phyloP scores from a whole-genome alignment of 768 basidiomycete species.

The Strobilomyces confusus region DNA sequence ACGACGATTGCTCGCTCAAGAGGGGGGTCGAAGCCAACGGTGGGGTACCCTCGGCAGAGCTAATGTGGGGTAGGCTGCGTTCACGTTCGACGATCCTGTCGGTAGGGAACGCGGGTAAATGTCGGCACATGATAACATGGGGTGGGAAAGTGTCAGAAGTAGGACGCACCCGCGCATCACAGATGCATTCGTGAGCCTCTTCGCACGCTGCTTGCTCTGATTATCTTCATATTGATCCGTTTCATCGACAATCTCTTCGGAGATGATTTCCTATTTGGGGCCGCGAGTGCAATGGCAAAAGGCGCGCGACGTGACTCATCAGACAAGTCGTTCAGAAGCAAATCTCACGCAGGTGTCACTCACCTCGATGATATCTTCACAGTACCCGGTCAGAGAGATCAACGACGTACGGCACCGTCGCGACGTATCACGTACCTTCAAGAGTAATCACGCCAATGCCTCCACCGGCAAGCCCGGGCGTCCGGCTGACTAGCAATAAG shows the following conservation, averaged over 20 bases:
- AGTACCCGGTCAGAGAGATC: neutral
- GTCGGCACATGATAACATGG: neutral
- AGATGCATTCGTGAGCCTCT: constrained; percentile 64
- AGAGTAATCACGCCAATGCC: constrained; percentile 90
- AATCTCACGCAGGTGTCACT: constrained; percentile 6
- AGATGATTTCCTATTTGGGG: constrained; percentile 78
- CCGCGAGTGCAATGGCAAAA: neutral
- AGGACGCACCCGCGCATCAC: constrained; percentile 69
- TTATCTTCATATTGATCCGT: constrained; percentile 91
- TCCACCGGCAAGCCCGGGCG: constrained; percentile 79
- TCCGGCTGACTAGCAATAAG: constrained; percentile 77
- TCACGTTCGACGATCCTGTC: constrained; percentile 55
- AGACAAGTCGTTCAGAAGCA: neutral
- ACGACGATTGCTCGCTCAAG: constrained; percentile 8
- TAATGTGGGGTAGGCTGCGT: constrained; percentile 30
- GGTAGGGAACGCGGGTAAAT: neutral
- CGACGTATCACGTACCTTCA: constrained; percentile 48
- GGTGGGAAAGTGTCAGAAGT: too few relatives aligned
- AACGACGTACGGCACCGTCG: neutral
- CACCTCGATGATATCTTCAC: constrained; percentile 70
- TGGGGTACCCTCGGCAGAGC: constrained; percentile 34
- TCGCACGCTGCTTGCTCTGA: constrained; percentile 69
- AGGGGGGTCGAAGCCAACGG: constrained; percentile 24
- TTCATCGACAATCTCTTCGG: constrained; percentile 94
- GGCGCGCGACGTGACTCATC: neutral